Percentiles rank a stretch among this genome's conserved stretches.
phyloP scores from a whole-genome alignment of 805 yeast species.

The Wickerhamiella parazyma region DNA sequence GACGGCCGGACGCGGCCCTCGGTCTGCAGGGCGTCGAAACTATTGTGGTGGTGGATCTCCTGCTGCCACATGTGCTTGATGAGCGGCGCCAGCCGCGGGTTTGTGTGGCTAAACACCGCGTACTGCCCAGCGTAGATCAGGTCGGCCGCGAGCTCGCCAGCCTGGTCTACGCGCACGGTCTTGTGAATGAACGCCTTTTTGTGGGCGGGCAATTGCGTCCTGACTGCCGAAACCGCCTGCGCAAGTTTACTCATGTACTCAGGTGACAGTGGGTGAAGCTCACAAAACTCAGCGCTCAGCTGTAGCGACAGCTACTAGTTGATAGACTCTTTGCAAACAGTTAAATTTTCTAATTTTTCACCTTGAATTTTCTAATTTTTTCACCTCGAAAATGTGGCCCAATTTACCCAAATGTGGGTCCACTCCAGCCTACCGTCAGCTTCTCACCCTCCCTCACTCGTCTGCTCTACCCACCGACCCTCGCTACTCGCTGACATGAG shows the following conservation, averaged over 20 bases:
- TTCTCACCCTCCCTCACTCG: no score
- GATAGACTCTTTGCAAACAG: no score
- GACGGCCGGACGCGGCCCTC: constrained; percentile 82
- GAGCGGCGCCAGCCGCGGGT: constrained; percentile 65
- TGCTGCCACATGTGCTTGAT: constrained; percentile 97
- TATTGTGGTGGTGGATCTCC: constrained; percentile 77
- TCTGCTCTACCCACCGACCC: no score
- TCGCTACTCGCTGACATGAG: constrained; percentile 36
- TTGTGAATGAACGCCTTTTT: constrained; percentile 21
- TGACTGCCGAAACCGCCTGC: constrained; percentile 20
- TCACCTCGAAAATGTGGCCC: no score
- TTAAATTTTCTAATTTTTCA: no score
- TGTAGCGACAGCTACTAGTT: no score
- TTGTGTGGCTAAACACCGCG: constrained; percentile 51
- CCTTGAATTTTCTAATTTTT: no score
- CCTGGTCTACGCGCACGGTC: constrained; percentile 80
- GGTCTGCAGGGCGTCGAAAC: constrained; percentile 67
- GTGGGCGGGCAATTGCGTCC: constrained; percentile 15
- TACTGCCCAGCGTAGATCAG: constrained; percentile 88
- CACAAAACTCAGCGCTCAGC: no score
- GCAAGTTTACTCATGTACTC: constrained; percentile 7
- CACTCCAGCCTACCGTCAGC: no score
- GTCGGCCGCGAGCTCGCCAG: constrained; percentile 95
- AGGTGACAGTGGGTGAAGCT: no score
- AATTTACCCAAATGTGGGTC: no score